phyloP scores from a whole-genome alignment of 1,284 basidiomycete genomes.

The Ustilago esculenta region DNA sequence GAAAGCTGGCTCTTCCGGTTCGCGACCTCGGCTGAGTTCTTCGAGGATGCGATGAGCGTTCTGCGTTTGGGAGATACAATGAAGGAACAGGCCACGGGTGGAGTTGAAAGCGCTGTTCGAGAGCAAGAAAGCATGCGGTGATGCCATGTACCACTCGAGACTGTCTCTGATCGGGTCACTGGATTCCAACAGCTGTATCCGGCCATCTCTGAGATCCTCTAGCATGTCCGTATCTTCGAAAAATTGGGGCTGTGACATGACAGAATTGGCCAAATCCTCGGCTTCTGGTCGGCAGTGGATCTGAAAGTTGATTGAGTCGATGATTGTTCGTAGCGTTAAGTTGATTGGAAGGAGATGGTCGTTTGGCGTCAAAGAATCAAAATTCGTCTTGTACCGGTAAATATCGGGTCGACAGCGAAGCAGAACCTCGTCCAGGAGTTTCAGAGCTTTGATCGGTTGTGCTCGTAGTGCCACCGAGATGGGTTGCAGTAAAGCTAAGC shows the following conservation, averaged over 20 bases:
- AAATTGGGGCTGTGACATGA: slow-evolving; percentile 4
- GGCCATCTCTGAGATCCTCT: not conserved
- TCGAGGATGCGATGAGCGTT: slow-evolving; percentile 13
- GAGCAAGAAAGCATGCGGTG: slow-evolving; percentile 33
- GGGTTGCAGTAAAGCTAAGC: slow-evolving; percentile 15
- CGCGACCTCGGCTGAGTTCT: slow-evolving; percentile 7
- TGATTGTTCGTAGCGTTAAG: slow-evolving; percentile 18
- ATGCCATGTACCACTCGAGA: slow-evolving; percentile 23
- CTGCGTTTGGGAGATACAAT: slow-evolving; percentile 16
- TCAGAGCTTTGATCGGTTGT: slow-evolving; percentile 24
- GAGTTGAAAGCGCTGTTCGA: slow-evolving; percentile 15
- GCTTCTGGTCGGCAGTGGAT: not conserved
- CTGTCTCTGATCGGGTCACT: slow-evolving; percentile 12
- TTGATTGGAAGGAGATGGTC: slow-evolving; percentile 17
- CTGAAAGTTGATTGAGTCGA: slow-evolving; percentile 29
- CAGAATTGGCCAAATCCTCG: not conserved
- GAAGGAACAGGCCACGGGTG: slow-evolving; percentile 12
- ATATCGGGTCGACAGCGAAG: slow-evolving; percentile 23
- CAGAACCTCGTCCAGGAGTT: slow-evolving; percentile 22
- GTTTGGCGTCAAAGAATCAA: not conserved
- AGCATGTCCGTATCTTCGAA: slow-evolving; percentile 16
- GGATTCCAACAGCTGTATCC: not conserved
- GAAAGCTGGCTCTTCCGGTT: slow-evolving; percentile 16
- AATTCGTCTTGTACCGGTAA: slow-evolving; percentile 15
- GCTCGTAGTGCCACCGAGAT: slow-evolving; percentile 19